These are phyloP conservation scores for Ascochyta clinopodiicola DNA, from an alignment of 2,329 filamentous ascomycete genomes.

Conservation along the genomic window DNA sequence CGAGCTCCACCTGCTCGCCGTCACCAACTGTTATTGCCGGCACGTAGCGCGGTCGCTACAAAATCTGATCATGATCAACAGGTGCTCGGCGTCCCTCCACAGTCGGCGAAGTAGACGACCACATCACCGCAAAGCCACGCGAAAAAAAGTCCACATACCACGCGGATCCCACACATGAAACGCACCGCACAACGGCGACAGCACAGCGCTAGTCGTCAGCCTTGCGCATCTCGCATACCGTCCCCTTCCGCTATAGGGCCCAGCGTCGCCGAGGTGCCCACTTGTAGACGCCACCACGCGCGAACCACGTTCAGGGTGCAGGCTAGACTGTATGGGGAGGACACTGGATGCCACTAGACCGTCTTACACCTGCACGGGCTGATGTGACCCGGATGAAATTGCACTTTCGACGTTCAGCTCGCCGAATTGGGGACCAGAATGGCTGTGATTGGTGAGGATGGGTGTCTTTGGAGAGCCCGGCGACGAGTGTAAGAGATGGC, in stretches of 20 bases:
- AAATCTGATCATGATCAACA: background rate
- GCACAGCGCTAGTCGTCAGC: slow-evolving; percentile 11
- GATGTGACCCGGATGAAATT: slow-evolving; percentile 19
- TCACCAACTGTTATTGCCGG: background rate
- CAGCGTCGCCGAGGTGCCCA: slow-evolving; percentile 12
- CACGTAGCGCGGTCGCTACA: background rate
- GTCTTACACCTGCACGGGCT: slow-evolving; percentile 1
- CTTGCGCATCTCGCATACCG: slow-evolving; percentile 1
- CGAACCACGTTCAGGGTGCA: slow-evolving; percentile 20
- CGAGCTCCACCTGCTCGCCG: slow-evolving; percentile 4
- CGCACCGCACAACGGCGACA: slow-evolving; percentile 8
- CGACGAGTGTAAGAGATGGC: slow-evolving; percentile 11
- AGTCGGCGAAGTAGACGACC: slow-evolving; percentile 6
- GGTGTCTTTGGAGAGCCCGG: background rate
- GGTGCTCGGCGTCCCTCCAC: slow-evolving; percentile 1
- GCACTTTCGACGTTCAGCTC: slow-evolving; percentile 19
- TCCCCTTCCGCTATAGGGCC: background rate
- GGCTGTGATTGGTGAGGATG: slow-evolving; percentile 19
- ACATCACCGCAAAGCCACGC: background rate
- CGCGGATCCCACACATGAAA: background rate
- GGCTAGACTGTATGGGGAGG: slow-evolving; percentile 19
- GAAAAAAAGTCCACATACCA: background rate
- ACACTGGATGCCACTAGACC: slow-evolving; percentile 17
- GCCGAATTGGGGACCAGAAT: slow-evolving; percentile 22
- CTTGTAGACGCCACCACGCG: slow-evolving; percentile 20